Conservation (phyloP, 1,284 basidiomycete species). For the Ganoderma sp. region DNA sequence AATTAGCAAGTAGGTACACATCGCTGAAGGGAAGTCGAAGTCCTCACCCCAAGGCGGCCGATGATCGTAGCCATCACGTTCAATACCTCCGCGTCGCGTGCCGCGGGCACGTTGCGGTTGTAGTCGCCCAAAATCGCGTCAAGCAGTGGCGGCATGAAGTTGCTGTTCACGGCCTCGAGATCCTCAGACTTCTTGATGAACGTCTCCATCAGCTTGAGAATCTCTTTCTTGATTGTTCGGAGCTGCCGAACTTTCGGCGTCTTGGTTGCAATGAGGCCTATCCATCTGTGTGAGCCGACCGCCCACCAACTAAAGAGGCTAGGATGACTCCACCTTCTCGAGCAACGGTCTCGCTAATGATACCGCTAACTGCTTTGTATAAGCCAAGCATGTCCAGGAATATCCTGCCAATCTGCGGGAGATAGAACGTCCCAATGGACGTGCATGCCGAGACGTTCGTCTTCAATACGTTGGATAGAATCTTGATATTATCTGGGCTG, state of each 20-base stretch:
- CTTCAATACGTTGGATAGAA: slow-evolving; percentile 96
- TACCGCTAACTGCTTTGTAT: slow-evolving; percentile 97
- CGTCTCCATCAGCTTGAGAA: slow-evolving; percentile 95
- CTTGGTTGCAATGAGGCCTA: slow-evolving; percentile 93
- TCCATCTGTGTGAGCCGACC: slow-evolving; percentile 12
- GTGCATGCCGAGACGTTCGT: slow-evolving; percentile 98
- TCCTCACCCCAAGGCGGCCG: slow-evolving; percentile 78
- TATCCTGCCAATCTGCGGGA: slow-evolving; percentile 94
- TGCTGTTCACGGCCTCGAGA: slow-evolving; percentile 88
- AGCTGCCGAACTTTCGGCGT: slow-evolving; percentile 96
- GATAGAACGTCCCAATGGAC: slow-evolving; percentile 96
- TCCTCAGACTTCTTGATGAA: slow-evolving; percentile 98
- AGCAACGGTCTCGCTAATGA: slow-evolving; percentile 93
- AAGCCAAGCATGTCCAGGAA: slow-evolving; percentile 99
- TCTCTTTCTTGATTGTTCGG: slow-evolving; percentile 98
- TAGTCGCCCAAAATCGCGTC: slow-evolving; percentile 99
- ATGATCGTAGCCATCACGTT: slow-evolving; percentile 99
- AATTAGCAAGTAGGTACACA: slow-evolving; percentile 3
- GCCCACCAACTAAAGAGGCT: slow-evolving; percentile 4
- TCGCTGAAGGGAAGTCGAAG: slow-evolving; percentile 6
- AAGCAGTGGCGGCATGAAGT: slow-evolving; percentile 93
- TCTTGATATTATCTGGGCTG: slow-evolving; percentile 95
- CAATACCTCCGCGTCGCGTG: slow-evolving; percentile 96
- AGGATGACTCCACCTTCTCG: slow-evolving; percentile 68
- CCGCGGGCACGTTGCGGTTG: slow-evolving; percentile 91